Percentiles rank a stretch among this genome's conserved stretches.
phyloP scores from a whole-genome alignment of 345 rosid genomes.

The Erysimum cheiranthoides region DNA sequence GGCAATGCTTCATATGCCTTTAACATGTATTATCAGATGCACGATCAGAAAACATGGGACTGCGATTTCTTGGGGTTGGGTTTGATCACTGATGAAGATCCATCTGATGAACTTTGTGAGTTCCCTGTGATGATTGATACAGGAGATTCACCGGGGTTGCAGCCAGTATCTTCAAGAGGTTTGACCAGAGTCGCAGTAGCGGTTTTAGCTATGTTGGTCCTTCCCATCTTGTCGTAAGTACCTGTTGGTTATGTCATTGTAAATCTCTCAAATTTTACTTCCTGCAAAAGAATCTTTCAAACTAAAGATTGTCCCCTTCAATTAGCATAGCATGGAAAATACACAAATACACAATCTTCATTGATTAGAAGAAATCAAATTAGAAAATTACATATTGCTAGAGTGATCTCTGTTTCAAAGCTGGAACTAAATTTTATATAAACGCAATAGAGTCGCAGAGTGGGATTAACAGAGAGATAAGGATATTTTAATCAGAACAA shows the following conservation, averaged over 20 bases:
- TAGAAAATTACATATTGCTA: slow-evolving; percentile 14
- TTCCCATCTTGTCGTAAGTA: slow-evolving; percentile 25
- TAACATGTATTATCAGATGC: slow-evolving; percentile 79
- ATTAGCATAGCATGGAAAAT: neutral
- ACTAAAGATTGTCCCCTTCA: neutral
- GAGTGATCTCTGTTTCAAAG: slow-evolving; percentile 7
- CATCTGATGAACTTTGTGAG: slow-evolving; percentile 65
- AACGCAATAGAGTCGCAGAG: neutral
- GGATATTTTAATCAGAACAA: slow-evolving; percentile 20
- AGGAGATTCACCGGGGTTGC: slow-evolving; percentile 38
- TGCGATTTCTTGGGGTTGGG: slow-evolving; percentile 80
- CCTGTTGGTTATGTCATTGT: neutral
- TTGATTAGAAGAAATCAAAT: slow-evolving; percentile 8
- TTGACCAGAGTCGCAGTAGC: slow-evolving; percentile 19
- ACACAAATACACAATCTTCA: neutral
- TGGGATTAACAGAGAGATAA: slow-evolving; percentile 7
- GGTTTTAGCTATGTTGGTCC: slow-evolving; percentile 34
- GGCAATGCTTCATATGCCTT: slow-evolving; percentile 90
- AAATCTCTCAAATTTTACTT: slow-evolving; percentile 23
- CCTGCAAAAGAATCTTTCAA: slow-evolving; percentile 26
- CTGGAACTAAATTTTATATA: neutral
- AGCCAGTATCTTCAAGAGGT: slow-evolving; percentile 25
- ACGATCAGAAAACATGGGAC: slow-evolving; percentile 61
- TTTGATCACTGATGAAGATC: slow-evolving; percentile 56
- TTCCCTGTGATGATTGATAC: slow-evolving; percentile 71